A percentile compares a stretch with the other conserved stretches of the same genome.
Conservation (phyloP, 2,329 filamentous ascomycete species). For the Rutstroemia sp. region DNA sequence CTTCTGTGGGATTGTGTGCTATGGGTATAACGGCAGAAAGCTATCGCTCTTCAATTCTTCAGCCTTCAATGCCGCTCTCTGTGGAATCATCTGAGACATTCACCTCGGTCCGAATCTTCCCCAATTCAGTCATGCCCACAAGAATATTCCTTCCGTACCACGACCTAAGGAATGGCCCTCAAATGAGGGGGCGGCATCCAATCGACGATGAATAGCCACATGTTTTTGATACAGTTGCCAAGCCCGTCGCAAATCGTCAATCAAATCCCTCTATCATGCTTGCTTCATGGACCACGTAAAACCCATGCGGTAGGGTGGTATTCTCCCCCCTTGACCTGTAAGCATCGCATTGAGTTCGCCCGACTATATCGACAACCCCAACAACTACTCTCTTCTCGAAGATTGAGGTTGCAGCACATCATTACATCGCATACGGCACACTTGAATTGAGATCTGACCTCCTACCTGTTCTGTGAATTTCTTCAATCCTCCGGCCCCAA, state of each 20-base stretch:
- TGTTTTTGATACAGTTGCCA: neutral
- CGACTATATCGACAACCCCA: neutral
- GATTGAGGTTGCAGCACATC: neutral
- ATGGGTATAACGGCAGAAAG: neutral
- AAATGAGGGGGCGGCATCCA: neutral
- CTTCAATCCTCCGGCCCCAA: neutral
- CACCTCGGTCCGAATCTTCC: slow-evolving; percentile 7
- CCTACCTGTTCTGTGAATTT: neutral
- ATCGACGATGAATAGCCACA: neutral
- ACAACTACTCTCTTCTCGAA: neutral
- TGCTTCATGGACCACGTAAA: slow-evolving; percentile 3
- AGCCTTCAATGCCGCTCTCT: neutral
- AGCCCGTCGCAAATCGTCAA: neutral
- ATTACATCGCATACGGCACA: slow-evolving; percentile 4
- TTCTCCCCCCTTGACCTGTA: neutral
- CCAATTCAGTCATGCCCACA: slow-evolving; percentile 1
- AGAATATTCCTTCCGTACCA: slow-evolving; percentile 3
- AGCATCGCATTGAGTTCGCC: slow-evolving; percentile 2
- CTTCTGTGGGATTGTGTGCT: neutral
- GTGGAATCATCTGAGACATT: slow-evolving; percentile 1
- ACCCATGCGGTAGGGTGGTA: slow-evolving; percentile 8
- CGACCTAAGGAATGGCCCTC: neutral
- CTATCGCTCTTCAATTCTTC: neutral
- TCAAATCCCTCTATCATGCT: neutral
- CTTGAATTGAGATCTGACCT: slow-evolving; percentile 4